Evolutionary conservation across 495 filamentous ascomycete species (phyloP), one percentile per base, ranked within the genome.

Genomic region (Aspergillus taichungensis): DNA sequence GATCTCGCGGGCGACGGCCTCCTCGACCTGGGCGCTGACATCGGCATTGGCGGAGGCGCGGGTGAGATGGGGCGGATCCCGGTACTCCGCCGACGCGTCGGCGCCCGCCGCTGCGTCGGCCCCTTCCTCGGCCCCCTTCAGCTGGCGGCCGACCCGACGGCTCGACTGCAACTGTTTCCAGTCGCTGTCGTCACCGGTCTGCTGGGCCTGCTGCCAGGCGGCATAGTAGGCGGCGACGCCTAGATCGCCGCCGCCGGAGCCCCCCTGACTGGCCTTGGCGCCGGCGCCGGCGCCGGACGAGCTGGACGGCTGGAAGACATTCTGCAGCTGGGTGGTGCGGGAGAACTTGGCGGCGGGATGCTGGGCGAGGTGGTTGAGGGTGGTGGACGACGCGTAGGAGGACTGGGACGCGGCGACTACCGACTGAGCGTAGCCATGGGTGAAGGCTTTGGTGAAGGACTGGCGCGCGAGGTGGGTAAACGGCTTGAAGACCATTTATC

Each of bases 371-470:
- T 63, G 61, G 50, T 74, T 73, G 46, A 83, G 62, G 40, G 79
- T 73, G 42, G 76, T 74, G 35, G 79, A 83, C 37, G 88, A 88
- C 61, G 88, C 79, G 73, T 88, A 85, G 64, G 86, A 78, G n/a
- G 83, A 82, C 58, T 96, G 90, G 39, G 88, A 87, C 45, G 87
- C 90, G 51, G 92, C 92, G 66, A 97, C 91, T 69, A 98, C 82
- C 52, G 91, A 94, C 64, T 96, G 91, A 64, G 88, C 87, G 76
- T 94, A 96, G 68, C 90, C 91, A 78, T 95, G 88, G 62, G 88
- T 90, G 65, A 97, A 83, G 64, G 88, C 85, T 77, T 97, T 97
- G 54, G 85, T 78, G 61, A 95, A 84, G 81, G 86, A 91, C 73
- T 90, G 87, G 69, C 94, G 92, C 79, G 94, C 87, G 77, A 97